phyloP scores from a whole-genome alignment of 805 yeast genomes.

The Zygoascus bituminiphila region DNA sequence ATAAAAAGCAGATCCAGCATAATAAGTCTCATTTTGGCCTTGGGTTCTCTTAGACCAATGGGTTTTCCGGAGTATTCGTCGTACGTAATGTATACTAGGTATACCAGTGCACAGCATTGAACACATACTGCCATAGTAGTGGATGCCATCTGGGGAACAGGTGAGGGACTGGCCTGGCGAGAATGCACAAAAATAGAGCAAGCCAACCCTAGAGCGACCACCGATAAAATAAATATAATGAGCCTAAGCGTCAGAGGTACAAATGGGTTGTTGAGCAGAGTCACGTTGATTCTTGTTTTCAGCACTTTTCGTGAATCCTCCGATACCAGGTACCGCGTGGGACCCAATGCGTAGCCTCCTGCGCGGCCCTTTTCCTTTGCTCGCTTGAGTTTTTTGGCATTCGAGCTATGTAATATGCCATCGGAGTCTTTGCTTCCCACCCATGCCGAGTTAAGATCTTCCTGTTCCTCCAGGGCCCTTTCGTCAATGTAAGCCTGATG shows the following conservation, averaged over 20 bases:
- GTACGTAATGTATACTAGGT: constrained; percentile 71
- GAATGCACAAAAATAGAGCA: constrained; percentile 35
- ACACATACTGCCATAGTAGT: constrained; percentile 89
- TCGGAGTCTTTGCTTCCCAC: constrained; percentile 7
- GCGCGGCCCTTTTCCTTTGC: not conserved
- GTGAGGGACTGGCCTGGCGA: constrained; percentile 24
- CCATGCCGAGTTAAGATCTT: constrained; percentile 16
- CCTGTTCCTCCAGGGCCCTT: constrained; percentile 14
- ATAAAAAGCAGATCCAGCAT: constrained; percentile 79
- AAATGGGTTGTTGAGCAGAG: constrained; percentile 67
- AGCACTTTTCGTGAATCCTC: constrained; percentile 28
- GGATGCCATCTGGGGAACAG: constrained; percentile 69
- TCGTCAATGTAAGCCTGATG: constrained; percentile 12
- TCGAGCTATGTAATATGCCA: too few relatives aligned
- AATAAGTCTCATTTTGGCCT: constrained; percentile 71
- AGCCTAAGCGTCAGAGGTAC: constrained; percentile 70
- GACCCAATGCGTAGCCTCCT: constrained; percentile 1
- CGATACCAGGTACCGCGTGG: constrained; percentile 21
- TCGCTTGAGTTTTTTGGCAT: not conserved
- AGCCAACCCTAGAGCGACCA: constrained; percentile 68
- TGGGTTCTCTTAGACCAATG: constrained; percentile 77
- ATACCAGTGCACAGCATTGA: constrained; percentile 67
- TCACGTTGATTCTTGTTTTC: constrained; percentile 50
- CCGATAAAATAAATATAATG: constrained; percentile 48
- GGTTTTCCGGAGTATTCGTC: constrained; percentile 94